A percentile compares a stretch with the other conserved stretches of the same genome.
phyloP scores from a whole-genome alignment of 345 rosid genomes.

The Brassica carinata region DNA sequence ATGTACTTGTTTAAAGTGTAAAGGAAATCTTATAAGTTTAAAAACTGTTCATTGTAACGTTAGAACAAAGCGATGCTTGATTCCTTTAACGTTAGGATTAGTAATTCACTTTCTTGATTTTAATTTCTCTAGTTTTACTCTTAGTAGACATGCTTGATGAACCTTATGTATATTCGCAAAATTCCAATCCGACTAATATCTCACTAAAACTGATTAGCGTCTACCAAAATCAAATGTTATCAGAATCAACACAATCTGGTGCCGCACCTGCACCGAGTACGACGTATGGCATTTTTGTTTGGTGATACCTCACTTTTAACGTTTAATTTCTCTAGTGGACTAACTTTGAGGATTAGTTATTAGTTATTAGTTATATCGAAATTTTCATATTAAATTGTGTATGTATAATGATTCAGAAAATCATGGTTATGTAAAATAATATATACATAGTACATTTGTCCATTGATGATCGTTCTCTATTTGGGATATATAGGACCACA shows the following conservation, averaged over 20 bases:
- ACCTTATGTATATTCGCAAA: not conserved
- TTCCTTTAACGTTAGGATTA: not conserved
- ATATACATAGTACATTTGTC: constrained; percentile 1
- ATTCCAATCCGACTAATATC: not conserved
- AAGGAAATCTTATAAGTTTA: not conserved
- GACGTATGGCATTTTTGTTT: constrained; percentile 8
- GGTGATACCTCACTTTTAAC: not conserved
- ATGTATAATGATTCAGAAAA: constrained; percentile 31
- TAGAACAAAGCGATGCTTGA: not conserved
- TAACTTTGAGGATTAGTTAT: constrained; percentile 24
- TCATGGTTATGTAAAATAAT: constrained; percentile 11
- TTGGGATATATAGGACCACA: constrained; percentile 30
- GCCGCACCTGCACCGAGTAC: constrained; percentile 22
- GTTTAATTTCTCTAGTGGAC: constrained; percentile 28
- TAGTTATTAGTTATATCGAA: not conserved
- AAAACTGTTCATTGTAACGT: not conserved
- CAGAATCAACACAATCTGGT: not conserved
- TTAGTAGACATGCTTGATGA: not conserved
- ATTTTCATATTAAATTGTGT: constrained; percentile 2
- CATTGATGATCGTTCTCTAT: not conserved
- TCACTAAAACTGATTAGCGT: not conserved
- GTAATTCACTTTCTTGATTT: not conserved
- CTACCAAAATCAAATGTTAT: constrained; percentile 5
- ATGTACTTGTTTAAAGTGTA: not conserved
- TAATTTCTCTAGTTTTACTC: not conserved